Conservation (phyloP, 2,329 filamentous ascomycete genomes). For the Ophiognomonia clavigignenti-juglandacearum region DNA sequence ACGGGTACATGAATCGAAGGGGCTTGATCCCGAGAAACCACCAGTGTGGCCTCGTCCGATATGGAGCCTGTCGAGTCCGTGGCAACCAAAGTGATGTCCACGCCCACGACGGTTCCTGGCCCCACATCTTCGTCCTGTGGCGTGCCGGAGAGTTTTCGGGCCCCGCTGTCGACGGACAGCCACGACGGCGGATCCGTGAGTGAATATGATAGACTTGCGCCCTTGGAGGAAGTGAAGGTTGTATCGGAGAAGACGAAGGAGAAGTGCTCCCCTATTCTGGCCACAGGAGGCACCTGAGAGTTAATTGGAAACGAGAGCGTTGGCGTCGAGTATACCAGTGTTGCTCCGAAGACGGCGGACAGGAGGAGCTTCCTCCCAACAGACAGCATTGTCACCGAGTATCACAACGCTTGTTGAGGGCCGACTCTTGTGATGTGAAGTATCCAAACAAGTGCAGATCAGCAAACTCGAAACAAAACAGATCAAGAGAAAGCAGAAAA, state of each 20-base stretch:
- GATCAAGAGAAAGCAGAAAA: neutral
- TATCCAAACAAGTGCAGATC: neutral
- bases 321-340: conserved; percentile 32
- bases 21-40: conserved; percentile 56
- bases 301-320: conserved; percentile 68
- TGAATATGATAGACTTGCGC: conserved; percentile 57
- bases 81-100: conserved; percentile 63
- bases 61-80: conserved; percentile 60
- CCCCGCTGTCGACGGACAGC: conserved; percentile 65
- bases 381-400: conserved; percentile 11
- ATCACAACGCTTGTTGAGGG: conserved; percentile 8
- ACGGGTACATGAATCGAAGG: conserved; percentile 54
- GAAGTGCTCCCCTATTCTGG: conserved; percentile 62
- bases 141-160: conserved; percentile 65
- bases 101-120: conserved; percentile 49
- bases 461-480: neutral
- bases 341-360: conserved; percentile 26
- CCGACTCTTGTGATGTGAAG: conserved; percentile 2
- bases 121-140: conserved; percentile 50
- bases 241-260: conserved; percentile 66
- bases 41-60: conserved; percentile 62
- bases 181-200: conserved; percentile 64
- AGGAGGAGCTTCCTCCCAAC: conserved; percentile 14
- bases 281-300: conserved; percentile 76
- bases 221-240: conserved; percentile 62